Base-by-base conservation (phyloP, 768 basidiomycete species). In the Rhodotorula taiwanensis region DNA sequence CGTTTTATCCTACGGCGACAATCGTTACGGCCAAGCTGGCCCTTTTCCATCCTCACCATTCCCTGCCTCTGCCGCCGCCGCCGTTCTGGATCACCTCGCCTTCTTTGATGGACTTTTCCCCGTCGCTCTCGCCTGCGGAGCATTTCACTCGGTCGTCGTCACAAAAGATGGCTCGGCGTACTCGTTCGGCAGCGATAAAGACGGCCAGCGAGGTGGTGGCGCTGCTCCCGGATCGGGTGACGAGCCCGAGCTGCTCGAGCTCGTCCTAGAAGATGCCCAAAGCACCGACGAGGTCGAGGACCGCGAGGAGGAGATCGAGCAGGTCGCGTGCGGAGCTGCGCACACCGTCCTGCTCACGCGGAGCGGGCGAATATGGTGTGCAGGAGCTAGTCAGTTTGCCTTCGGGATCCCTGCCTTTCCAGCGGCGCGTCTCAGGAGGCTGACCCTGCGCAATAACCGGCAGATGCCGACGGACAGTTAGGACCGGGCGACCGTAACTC, bases 1-100 rank as follows among this genome's bases (percentile, higher is more conserved):
- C 7, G 31, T 67, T 15, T 47, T 49, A 23, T 23, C 58, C 6
- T 52, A 25, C 42, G 66, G 66, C 28, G 66, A 67, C 54, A 56
- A 59, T 28, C 66, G 66, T 23, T 63, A 59, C 62, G 58, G 58
- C 30, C 66, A 67, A 31, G 50, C 49, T 47, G 66, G 66, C 4
- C 42, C 25, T 5, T 25, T 30, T 42, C 54, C 50, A 30, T 27
- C 39, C 30, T n/a, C 44, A 16, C 7, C 42, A 21, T 11, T 25
- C n/a, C 28, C 36, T 52, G 5, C 25, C 39, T 49, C 50, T 23
- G n/a, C 23, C 44, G 27, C 25, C 34, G n/a, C 45, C 2, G 25
- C 2, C 30, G 14, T 7, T 18, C 47, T 66, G 4, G 16, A 27
- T 11, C 48, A 33, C 18, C 30, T 67, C 39, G 61, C 55, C 23